phyloP scores from a whole-genome alignment of 768 basidiomycete genomes.

The Boletus subparvulus region DNA sequence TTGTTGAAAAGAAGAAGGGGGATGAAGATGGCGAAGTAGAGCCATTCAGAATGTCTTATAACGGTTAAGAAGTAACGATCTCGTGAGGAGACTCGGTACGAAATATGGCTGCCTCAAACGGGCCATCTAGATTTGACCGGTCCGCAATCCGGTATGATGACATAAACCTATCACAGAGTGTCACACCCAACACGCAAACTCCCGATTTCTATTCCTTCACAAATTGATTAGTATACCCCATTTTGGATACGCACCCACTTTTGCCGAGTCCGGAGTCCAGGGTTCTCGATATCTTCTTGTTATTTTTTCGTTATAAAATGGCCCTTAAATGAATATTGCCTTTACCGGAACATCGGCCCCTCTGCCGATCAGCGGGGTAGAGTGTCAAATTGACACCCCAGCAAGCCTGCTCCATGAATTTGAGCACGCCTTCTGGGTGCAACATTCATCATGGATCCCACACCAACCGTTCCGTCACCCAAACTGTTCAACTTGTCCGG shows the following conservation, averaged over 20 bases:
- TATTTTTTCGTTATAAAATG: constrained; percentile 10
- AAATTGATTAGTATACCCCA: constrained; percentile 21
- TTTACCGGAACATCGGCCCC: constrained; percentile 28
- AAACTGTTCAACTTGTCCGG: constrained; percentile 67
- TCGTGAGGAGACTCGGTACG: constrained; percentile 35
- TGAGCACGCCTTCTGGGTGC: constrained; percentile 18
- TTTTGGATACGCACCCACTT: constrained; percentile 19
- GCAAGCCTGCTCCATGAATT: constrained; percentile 13
- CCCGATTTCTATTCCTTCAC: constrained; percentile 23
- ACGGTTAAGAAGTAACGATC: constrained; percentile 31
- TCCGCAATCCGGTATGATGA: constrained; percentile 34
- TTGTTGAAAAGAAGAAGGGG: constrained; percentile 28
- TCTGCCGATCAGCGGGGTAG: constrained; percentile 33
- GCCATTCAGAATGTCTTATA: constrained; percentile 34
- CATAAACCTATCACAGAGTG: constrained; percentile 26
- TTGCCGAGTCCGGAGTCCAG: constrained; percentile 3
- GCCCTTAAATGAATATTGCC: constrained; percentile 1
- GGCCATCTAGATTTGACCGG: constrained; percentile 28
- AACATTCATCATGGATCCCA: constrained; percentile 46
- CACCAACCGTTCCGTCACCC: constrained; percentile 48
- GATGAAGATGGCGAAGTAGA: constrained; percentile 23
- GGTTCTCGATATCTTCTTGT: constrained; percentile 8
- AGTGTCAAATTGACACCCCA: constrained; percentile 11
- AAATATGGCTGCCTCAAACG: constrained; percentile 25
- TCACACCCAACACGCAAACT: constrained; percentile 24